These are phyloP conservation scores for Cubamyces lactineus DNA, from an alignment of 768 basidiomycete genomes.

Conservation along the genomic window DNA sequence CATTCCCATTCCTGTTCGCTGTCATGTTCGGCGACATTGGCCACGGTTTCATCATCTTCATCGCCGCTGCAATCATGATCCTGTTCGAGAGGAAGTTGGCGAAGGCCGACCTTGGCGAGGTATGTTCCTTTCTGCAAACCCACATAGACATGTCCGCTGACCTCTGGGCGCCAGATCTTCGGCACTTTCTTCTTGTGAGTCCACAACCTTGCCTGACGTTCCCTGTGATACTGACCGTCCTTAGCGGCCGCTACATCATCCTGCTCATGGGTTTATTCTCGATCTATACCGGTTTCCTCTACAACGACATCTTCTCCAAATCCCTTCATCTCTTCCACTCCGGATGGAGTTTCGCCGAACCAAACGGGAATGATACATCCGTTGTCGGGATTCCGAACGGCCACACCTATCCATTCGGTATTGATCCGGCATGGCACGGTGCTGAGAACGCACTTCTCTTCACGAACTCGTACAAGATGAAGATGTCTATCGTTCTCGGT, in stretches of 20 bases:
- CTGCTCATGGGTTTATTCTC: constrained; percentile 98
- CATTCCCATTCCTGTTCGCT: constrained; percentile 98
- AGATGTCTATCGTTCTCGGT: constrained; percentile 96
- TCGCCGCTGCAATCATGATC: constrained; percentile 84
- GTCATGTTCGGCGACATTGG: constrained; percentile 99
- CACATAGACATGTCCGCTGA: neutral
- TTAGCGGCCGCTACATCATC: constrained; percentile 96
- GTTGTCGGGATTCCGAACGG: constrained; percentile 61
- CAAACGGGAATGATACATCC: constrained; percentile 43
- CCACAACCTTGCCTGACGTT: constrained; percentile 14
- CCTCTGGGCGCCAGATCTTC: constrained; percentile 56
- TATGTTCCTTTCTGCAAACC: constrained; percentile 35
- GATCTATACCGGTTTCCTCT: constrained; percentile 94
- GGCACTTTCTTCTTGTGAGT: constrained; percentile 93
- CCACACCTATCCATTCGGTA: constrained; percentile 85
- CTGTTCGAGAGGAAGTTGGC: constrained; percentile 79
- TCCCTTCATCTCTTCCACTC: constrained; percentile 85
- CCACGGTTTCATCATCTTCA: constrained; percentile 83
- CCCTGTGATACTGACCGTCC: constrained; percentile 29
- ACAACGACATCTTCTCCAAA: constrained; percentile 99
- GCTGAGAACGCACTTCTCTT: constrained; percentile 91
- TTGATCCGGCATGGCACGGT: constrained; percentile 96
- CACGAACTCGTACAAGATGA: constrained; percentile 99
- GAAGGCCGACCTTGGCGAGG: constrained; percentile 76
- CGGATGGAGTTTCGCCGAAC: constrained; percentile 78